Evolutionary conservation across 306 rosid genomes (phyloP).

Genomic region (Vigna hirtella): DNA sequence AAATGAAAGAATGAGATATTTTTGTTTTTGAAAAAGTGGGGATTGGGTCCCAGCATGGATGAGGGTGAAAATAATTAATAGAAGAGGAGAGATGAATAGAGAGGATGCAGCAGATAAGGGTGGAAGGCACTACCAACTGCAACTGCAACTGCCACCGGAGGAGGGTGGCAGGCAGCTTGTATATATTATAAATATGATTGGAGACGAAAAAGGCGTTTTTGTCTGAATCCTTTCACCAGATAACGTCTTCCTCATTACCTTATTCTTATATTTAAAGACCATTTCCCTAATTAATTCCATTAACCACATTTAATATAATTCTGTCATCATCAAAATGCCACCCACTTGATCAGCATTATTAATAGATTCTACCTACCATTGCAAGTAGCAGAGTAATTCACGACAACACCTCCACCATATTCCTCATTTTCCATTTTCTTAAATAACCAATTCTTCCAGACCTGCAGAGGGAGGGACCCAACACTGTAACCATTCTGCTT

Average conservation of each 20-base stretch:
- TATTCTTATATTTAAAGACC: background rate
- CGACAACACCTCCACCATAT: slow-evolving; percentile 36
- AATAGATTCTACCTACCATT: slow-evolving; percentile 49
- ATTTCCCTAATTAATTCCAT: slow-evolving; percentile 23
- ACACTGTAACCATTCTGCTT: background rate
- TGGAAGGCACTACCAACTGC: slow-evolving; percentile 19
- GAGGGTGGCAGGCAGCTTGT: slow-evolving; percentile 21
- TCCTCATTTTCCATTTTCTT: slow-evolving; percentile 16
- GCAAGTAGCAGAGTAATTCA: slow-evolving; percentile 33
- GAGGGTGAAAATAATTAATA: background rate
- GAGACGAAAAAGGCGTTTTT: slow-evolving; percentile 40
- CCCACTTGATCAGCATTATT: slow-evolving; percentile 46
- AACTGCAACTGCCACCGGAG: slow-evolving; percentile 31
- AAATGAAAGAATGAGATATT: background rate
- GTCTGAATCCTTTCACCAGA: slow-evolving; percentile 38
- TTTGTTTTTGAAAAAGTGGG: background rate
- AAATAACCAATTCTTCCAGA: background rate
- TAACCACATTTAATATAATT: slow-evolving; percentile 18
- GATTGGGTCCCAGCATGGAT: background rate
- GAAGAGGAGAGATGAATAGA: background rate
- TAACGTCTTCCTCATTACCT: slow-evolving; percentile 4
- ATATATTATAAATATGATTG: slow-evolving; percentile 16
- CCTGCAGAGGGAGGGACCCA: slow-evolving; percentile 18
- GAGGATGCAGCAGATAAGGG: slow-evolving; percentile 17
- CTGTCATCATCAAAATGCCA: slow-evolving; percentile 41